Base-by-base conservation (phyloP, 805 yeast genomes). In the Lipomyces lipofer region DNA sequence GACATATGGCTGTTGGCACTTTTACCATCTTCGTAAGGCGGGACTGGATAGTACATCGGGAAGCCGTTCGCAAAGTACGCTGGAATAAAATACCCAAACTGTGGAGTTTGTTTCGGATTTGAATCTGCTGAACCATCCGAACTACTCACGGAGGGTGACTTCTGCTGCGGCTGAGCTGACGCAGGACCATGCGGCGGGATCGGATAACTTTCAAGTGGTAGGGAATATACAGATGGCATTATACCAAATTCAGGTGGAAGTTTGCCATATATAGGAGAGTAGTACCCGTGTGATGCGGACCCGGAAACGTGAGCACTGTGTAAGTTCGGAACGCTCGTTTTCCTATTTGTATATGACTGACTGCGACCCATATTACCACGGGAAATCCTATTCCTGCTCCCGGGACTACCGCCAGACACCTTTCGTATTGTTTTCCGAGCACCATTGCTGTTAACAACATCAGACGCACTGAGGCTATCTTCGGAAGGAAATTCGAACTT, bases 401-500 rank as follows among this genome's bases (percentile, higher is more conserved):
- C 28, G 17, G 54, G 21, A 15, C 35, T n/a, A n/a, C n/a, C n/a
- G n/a, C n/a, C 21, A 17, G 53, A 50, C 12, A 30, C 45, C 21
- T 45, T 43, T 44, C 49, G 35, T 7, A 40, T 24, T n/a, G 44
- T 32, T 3, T 49, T 29, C 8, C 17, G n/a, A 8, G 39, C 6
- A 10, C 24, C 32, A 12, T 15, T 33, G 12, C 39, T 42, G 24
- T 36, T 17, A 6, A 28, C 12, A 12, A 52, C 27, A 3, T 49
- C 51, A 17, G 43, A 48, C 15, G 25, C 36, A 17, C 19, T 6
- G 9, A 25, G 50, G n/a, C 19, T 32, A 4, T 53, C 57, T 12
- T 54, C 57, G n/a, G 35, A 21, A 19, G 57, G 49, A 44, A 54
- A 54, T 32, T 54, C 57, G 27, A 44, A 58, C 38, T 47, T 56